phyloP scores from a whole-genome alignment of 2,329 filamentous ascomycete genomes.

The Sarocladiaceae sp. region DNA sequence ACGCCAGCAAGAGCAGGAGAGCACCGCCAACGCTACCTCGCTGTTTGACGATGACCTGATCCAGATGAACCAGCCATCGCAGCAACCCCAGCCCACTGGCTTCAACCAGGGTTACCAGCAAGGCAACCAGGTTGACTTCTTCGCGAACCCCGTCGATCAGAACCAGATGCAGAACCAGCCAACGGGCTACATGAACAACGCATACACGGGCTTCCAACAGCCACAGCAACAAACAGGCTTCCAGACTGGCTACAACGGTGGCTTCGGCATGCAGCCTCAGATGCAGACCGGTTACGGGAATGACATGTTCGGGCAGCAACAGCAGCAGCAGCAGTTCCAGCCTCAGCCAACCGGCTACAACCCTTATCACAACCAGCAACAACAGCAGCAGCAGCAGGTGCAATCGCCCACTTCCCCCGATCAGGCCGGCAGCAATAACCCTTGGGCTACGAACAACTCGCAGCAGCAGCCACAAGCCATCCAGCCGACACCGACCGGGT shows the following conservation, averaged over 20 bases:
- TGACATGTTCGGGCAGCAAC: constrained; percentile 59
- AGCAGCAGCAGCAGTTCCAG: constrained; percentile 39
- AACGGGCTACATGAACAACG: constrained; percentile 61
- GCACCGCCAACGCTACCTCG: constrained; percentile 67
- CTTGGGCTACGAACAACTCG: constrained; percentile 66
- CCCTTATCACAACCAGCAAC: constrained; percentile 39
- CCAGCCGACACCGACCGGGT: constrained; percentile 82
- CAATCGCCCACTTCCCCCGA: constrained; percentile 37
- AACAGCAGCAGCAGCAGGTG: constrained; percentile 29
- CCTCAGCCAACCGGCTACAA: constrained; percentile 49
- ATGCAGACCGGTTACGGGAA: constrained; percentile 60
- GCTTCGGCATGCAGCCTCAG: constrained; percentile 50
- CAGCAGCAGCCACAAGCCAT: constrained; percentile 55
- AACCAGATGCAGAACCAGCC: constrained; percentile 70
- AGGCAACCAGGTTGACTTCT: constrained; percentile 93
- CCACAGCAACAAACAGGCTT: constrained; percentile 44
- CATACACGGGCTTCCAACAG: constrained; percentile 47
- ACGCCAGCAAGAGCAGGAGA: constrained; percentile 77
- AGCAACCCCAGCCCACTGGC: constrained; percentile 69
- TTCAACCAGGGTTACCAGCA: constrained; percentile 98
- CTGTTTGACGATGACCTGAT: constrained; percentile 79
- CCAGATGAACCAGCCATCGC: constrained; percentile 41
- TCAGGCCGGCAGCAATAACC: constrained; percentile 85
- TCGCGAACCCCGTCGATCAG: constrained; percentile 81
- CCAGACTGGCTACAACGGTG: constrained; percentile 55